A percentile compares a stretch with the other conserved stretches of the same genome.
These are phyloP conservation scores for Globisporangium emineosum DNA, from an alignment of 352 stramenopile species.

Conservation along the genomic window DNA sequence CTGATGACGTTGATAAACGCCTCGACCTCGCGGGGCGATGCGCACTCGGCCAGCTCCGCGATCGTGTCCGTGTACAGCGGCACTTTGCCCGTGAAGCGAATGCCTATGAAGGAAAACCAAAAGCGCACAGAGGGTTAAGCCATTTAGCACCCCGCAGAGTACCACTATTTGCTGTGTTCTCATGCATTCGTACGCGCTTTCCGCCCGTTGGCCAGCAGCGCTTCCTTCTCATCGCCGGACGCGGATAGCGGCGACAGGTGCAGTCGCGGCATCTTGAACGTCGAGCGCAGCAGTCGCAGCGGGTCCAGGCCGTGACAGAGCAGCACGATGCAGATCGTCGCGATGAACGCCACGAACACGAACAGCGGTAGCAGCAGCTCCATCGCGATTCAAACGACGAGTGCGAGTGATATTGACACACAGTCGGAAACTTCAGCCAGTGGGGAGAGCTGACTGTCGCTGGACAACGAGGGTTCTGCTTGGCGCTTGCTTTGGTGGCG, in stretches of 20 bases:
- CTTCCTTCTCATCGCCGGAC: slow-evolving; percentile 45
- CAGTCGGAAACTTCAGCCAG: not conserved
- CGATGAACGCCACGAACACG: slow-evolving; percentile 34
- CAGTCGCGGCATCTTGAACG: slow-evolving; percentile 48
- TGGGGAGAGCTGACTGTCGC: not conserved
- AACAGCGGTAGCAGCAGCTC: slow-evolving; percentile 40
- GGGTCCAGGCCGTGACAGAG: slow-evolving; percentile 60
- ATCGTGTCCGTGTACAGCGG: slow-evolving; percentile 74
- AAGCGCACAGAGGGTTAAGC: not conserved
- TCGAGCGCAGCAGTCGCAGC: slow-evolving; percentile 53
- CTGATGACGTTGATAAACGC: slow-evolving; percentile 57
- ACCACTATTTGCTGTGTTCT: not conserved
- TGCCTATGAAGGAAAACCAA: slow-evolving; percentile 20
- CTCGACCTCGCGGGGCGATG: slow-evolving; percentile 44
- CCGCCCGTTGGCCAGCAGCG: slow-evolving; percentile 35
- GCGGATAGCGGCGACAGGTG: slow-evolving; percentile 38
- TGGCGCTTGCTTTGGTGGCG: not conserved
- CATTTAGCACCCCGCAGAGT: not conserved
- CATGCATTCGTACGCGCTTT: slow-evolving; percentile 34
- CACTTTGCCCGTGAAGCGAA: slow-evolving; percentile 57
- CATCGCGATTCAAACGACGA: slow-evolving; percentile 18
- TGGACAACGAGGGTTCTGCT: not conserved
- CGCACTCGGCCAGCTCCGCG: slow-evolving; percentile 34
- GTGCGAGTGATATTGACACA: not conserved
- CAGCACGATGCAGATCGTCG: slow-evolving; percentile 35